phyloP scores from a whole-genome alignment of 1,284 basidiomycete genomes.

The Leccinum solheimii region DNA sequence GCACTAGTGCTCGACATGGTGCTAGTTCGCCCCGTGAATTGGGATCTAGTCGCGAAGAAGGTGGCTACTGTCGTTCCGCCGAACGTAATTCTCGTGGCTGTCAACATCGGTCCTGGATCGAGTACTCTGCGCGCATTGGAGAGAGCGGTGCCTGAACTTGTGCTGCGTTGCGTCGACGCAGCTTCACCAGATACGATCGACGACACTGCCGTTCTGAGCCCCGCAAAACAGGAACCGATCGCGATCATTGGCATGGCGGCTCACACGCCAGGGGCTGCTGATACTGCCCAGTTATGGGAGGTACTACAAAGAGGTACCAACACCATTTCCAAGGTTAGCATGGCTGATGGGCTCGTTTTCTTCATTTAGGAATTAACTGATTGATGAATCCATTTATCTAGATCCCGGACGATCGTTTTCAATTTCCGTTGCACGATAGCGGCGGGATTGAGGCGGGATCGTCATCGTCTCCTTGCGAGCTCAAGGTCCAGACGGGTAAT shows the following conservation, averaged over 20 bases:
- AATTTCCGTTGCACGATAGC: conserved; percentile 42
- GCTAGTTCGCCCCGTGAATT: conserved; percentile 55
- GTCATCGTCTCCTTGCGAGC: conserved; percentile 31
- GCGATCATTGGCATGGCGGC: conserved; percentile 73
- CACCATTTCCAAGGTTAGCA: conserved; percentile 56
- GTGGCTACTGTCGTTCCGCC: conserved; percentile 31
- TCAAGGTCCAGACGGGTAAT: conserved; percentile 60
- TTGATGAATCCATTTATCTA: conserved; percentile 27
- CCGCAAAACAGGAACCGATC: conserved; percentile 50
- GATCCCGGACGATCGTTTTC: conserved; percentile 64
- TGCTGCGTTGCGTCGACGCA: conserved; percentile 33
- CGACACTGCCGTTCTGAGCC: background rate
- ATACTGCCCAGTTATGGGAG: conserved; percentile 53
- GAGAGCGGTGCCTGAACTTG: conserved; percentile 33
- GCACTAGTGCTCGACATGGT: conserved; percentile 58
- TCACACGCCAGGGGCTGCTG: conserved; percentile 59
- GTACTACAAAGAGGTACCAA: conserved; percentile 57
- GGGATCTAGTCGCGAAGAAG: conserved; percentile 45
- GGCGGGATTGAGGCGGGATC: conserved; percentile 21
- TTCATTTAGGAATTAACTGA: background rate
- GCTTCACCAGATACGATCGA: conserved; percentile 20
- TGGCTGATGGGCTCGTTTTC: background rate
- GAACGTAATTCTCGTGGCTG: conserved; percentile 35
- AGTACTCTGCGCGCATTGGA: conserved; percentile 45
- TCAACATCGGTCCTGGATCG: conserved; percentile 59